phyloP scores from a whole-genome alignment of 2,329 filamentous ascomycete species.

The Thyridium curvatum region DNA sequence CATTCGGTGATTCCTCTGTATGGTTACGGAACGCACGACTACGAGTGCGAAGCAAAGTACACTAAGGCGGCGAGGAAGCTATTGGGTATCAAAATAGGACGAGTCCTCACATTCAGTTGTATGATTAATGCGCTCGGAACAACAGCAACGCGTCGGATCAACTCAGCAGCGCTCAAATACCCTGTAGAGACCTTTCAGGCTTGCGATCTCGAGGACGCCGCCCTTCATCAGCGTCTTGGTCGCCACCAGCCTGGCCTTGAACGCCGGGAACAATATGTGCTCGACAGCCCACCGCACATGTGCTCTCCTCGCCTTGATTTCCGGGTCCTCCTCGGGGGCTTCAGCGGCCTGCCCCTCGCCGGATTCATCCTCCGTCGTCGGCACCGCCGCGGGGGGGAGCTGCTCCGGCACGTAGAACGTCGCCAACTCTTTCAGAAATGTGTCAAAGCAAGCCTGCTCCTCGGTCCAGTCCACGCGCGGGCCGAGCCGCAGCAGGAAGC shows the following conservation, averaged over 20 bases:
- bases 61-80: too few species aligned
- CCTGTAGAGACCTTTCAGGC: slow-evolving; percentile 84
- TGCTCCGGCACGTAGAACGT: slow-evolving; percentile 87
- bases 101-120: too few species aligned
- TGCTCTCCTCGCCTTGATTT: slow-evolving; percentile 51
- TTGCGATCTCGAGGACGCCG: slow-evolving; percentile 76
- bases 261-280: slow-evolving; percentile 82
- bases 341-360: slow-evolving; percentile 13
- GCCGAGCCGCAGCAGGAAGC: slow-evolving; percentile 80
- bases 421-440: slow-evolving; percentile 80
- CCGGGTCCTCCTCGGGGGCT: slow-evolving; percentile 26
- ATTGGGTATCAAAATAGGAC: too few species aligned
- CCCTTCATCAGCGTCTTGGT: slow-evolving; percentile 71
- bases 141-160: too few species aligned
- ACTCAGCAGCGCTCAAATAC: slow-evolving; percentile 86
- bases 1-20: too few species aligned
- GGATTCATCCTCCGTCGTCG: slow-evolving; percentile 15
- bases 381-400: slow-evolving; percentile 48
- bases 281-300: slow-evolving; percentile 75
- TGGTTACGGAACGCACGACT: too few species aligned
- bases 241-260: slow-evolving; percentile 75
- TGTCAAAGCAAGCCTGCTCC: slow-evolving; percentile 80
- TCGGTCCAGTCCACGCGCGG: slow-evolving; percentile 82
- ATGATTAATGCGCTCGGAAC: too few species aligned
- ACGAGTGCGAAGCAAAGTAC: too few species aligned